Percentiles rank a stretch among this genome's conserved stretches.
Conservation (phyloP, 768 basidiomycete genomes). For the Pisolithus microcarpus region DNA sequence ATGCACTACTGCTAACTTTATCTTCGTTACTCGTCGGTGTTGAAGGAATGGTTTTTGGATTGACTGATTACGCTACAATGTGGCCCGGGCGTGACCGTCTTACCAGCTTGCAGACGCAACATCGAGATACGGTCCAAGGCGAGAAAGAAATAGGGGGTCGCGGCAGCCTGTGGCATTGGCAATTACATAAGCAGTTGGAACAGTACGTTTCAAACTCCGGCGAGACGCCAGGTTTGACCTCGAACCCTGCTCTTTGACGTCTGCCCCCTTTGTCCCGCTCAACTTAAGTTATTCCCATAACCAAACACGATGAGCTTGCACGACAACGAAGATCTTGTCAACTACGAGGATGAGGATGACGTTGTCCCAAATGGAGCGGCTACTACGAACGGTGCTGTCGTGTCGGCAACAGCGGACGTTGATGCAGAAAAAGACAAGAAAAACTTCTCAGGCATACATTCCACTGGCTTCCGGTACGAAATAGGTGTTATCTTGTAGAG, state of each 20-base stretch:
- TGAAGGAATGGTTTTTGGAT: no score
- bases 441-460: constrained; percentile 99
- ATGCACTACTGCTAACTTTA: neutral
- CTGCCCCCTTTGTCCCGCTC: constrained; percentile 16
- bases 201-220: neutral
- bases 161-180: no score
- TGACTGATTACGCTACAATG: no score
- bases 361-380: constrained; percentile 54
- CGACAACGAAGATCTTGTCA: constrained; percentile 89
- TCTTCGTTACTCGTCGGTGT: neutral
- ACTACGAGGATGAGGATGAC: constrained; percentile 91
- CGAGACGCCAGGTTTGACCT: constrained; percentile 7
- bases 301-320: constrained; percentile 59
- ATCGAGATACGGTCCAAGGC: no score
- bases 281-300: constrained; percentile 9
- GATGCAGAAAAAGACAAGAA: constrained; percentile 81
- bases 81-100: no score
- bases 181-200: neutral
- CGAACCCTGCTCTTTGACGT: constrained; percentile 14
- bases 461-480: constrained; percentile 94
- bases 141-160: no score
- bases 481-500: constrained; percentile 3
- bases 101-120: no score
- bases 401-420: constrained; percentile 39
- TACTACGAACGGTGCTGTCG: constrained; percentile 44